Percentiles rank a stretch among this genome's conserved stretches.
phyloP scores from a whole-genome alignment of 2,329 filamentous ascomycete genomes.

The Penicillium sp. region DNA sequence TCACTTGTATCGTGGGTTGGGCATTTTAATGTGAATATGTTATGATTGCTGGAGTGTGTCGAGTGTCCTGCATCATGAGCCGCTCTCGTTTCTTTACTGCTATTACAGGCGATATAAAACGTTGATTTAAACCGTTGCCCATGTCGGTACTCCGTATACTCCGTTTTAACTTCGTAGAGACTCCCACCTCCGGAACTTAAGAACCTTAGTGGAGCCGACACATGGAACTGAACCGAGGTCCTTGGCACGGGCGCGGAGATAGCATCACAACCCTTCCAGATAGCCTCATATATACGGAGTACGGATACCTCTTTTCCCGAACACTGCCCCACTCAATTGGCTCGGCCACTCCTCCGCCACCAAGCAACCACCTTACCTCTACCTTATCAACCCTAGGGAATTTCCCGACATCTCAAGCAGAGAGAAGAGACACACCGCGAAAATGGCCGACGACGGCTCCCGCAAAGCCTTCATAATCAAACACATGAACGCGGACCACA shows the following conservation, averaged over 20 bases:
- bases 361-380: background rate
- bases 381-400: background rate
- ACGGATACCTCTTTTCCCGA: background rate
- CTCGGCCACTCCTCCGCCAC: background rate
- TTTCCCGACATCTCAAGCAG: background rate
- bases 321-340: background rate
- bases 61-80: background rate
- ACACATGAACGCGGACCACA: slow-evolving; percentile 89
- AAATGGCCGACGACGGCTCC: slow-evolving; percentile 26
- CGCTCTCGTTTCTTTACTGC: background rate
- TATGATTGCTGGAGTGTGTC: background rate
- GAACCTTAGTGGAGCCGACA: background rate
- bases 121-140: background rate
- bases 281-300: background rate
- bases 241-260: background rate
- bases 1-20: background rate
- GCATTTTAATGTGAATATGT: background rate
- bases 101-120: background rate
- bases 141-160: background rate
- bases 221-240: background rate
- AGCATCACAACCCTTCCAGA: background rate
- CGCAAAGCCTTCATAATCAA: slow-evolving; percentile 68
- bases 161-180: background rate
- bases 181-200: background rate
- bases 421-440: background rate